Percentiles rank a stretch among this genome's conserved stretches.
Conservation (phyloP, 805 yeast species). For the Hemisphaericaspora nanyangensis region DNA sequence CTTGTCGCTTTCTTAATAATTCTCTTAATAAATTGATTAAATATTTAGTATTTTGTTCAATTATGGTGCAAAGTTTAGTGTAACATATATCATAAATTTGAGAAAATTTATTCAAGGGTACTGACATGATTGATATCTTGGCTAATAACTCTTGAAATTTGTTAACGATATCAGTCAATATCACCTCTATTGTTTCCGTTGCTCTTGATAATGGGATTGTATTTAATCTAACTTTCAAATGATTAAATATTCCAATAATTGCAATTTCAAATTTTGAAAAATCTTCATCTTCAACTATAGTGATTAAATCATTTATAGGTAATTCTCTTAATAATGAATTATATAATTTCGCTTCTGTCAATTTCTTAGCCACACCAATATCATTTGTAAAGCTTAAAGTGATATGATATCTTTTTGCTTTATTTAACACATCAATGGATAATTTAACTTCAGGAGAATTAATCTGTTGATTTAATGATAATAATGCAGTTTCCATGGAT, state of each 20-base stretch:
- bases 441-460: conserved; percentile 48
- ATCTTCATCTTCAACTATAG: conserved; percentile 14
- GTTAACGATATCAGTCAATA: conserved; percentile 53
- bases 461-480: conserved; percentile 55
- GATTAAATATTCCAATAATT: conserved; percentile 48
- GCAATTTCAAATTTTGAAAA: conserved; percentile 43
- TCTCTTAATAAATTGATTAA: conserved; percentile 70
- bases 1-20: conserved; percentile 65
- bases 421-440: conserved; percentile 57
- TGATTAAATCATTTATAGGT: conserved; percentile 55
- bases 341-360: conserved; percentile 49
- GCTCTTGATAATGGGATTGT: conserved; percentile 50
- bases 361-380: conserved; percentile 58
- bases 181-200: conserved; percentile 58
- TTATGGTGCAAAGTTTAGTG: conserved; percentile 24
- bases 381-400: conserved; percentile 71
- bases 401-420: conserved; percentile 77
- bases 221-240: conserved; percentile 46
- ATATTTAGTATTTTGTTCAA: conserved; percentile 63
- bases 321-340: conserved; percentile 65
- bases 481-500: conserved; percentile 60
- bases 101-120: conserved; percentile 38
- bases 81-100: conserved; percentile 6
- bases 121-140: conserved; percentile 39
- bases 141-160: conserved; percentile 32